Conservation (phyloP, 164 flowering plant species). For the Euptelea pleiosperma region DNA sequence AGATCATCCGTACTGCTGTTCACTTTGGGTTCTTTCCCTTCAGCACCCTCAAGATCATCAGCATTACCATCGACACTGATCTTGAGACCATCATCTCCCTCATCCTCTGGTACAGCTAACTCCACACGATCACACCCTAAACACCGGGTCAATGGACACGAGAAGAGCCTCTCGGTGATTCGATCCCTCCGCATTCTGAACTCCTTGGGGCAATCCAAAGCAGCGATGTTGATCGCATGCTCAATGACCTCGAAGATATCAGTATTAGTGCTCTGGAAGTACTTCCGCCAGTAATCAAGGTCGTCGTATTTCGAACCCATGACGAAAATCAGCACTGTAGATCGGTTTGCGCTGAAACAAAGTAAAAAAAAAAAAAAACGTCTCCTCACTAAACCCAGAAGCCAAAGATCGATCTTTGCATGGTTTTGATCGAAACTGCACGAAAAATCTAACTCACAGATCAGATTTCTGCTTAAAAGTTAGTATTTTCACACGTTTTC, state of each 20-base stretch:
- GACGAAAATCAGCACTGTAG: neutral
- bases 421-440: neutral
- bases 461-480: neutral
- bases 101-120: constrained; percentile 19
- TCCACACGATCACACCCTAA: constrained; percentile 29
- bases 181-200: constrained; percentile 29
- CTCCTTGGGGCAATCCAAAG: constrained; percentile 33
- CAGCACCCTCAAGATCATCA: constrained; percentile 27
- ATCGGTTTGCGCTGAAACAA: neutral
- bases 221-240: constrained; percentile 32
- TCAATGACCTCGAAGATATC: constrained; percentile 38
- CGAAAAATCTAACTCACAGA: neutral
- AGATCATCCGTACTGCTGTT: constrained; percentile 40
- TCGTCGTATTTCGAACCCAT: constrained; percentile 14
- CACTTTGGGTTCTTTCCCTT: constrained; percentile 52
- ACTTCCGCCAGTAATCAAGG: constrained; percentile 38
- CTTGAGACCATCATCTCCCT: constrained; percentile 26
- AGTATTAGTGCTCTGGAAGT: constrained; percentile 21
- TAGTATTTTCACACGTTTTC: neutral
- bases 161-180: constrained; percentile 34
- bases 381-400: neutral
- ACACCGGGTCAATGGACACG: constrained; percentile 22
- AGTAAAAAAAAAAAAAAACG: neutral
- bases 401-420: constrained; percentile 20
- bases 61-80: constrained; percentile 27